These are phyloP conservation scores for Colletotrichum tropicicola DNA, from an alignment of 2,329 filamentous ascomycete genomes.

Conservation along the genomic window DNA sequence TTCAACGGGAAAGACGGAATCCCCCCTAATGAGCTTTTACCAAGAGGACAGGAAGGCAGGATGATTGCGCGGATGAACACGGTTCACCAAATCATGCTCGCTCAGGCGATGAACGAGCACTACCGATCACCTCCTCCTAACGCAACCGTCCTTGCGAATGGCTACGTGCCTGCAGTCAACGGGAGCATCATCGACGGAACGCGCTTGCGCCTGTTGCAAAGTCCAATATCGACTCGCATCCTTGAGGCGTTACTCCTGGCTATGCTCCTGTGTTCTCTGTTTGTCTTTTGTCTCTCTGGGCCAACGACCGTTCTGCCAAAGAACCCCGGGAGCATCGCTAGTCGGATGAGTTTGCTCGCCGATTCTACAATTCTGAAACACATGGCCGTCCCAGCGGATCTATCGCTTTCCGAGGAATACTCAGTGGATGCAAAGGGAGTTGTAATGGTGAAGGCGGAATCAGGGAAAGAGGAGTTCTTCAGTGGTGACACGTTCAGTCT, in stretches of 20 bases:
- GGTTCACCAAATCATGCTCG: neutral
- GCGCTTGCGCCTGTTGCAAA: neutral
- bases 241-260: neutral
- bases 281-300: neutral
- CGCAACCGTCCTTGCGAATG: neutral
- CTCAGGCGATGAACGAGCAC: neutral
- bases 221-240: neutral
- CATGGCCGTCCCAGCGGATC: neutral
- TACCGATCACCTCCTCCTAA: neutral
- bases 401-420: too few species aligned
- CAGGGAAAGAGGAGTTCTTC: neutral
- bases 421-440: too few species aligned
- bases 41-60: too few species aligned
- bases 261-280: neutral
- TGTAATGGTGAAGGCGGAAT: neutral
- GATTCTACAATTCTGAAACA: neutral
- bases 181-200: neutral
- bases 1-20: too few species aligned
- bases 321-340: neutral
- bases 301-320: neutral
- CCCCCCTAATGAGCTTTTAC: too few species aligned
- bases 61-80: too few species aligned
- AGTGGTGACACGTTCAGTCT: neutral
- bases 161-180: neutral
- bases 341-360: neutral